These are phyloP conservation scores for Puccinia novopanici DNA, from an alignment of 1,284 basidiomycete genomes.

Conservation along the genomic window DNA sequence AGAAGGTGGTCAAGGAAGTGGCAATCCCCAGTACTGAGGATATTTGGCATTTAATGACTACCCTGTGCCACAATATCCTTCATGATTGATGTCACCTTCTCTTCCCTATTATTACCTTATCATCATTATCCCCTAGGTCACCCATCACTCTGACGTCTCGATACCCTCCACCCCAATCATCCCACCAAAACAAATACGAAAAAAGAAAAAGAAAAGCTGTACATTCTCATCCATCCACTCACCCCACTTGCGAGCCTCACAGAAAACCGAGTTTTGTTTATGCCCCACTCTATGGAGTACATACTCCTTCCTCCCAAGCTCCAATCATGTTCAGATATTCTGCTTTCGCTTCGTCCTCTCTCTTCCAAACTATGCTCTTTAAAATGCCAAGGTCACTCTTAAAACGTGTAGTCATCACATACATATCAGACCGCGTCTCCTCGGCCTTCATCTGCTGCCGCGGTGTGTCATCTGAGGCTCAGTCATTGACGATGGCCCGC, in stretches of 20 bases:
- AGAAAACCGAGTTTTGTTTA: no score
- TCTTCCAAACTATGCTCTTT: not conserved
- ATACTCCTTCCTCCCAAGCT: not conserved
- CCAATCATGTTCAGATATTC: not conserved
- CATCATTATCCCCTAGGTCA: not conserved
- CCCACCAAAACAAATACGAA: no score
- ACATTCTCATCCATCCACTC: not conserved
- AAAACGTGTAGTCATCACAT: not conserved
- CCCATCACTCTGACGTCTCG: not conserved
- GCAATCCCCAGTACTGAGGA: slow-evolving; percentile 13
- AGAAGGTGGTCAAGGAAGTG: slow-evolving; percentile 20
- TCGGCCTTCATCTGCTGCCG: no score
- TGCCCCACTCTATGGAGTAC: not conserved
- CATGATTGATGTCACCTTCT: not conserved
- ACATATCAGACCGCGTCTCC: no score
- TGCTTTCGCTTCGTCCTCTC: not conserved
- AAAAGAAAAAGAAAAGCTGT: not conserved
- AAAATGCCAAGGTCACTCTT: not conserved
- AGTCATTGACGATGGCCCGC: no score
- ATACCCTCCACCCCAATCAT: not conserved
- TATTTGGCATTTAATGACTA: not conserved
- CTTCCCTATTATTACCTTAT: not conserved
- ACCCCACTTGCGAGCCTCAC: not conserved
- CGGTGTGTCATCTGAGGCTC: no score
- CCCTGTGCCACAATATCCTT: not conserved